These are phyloP conservation scores for Kondoa malvinella DNA, from an alignment of 768 basidiomycete species.

Conservation along the genomic window DNA sequence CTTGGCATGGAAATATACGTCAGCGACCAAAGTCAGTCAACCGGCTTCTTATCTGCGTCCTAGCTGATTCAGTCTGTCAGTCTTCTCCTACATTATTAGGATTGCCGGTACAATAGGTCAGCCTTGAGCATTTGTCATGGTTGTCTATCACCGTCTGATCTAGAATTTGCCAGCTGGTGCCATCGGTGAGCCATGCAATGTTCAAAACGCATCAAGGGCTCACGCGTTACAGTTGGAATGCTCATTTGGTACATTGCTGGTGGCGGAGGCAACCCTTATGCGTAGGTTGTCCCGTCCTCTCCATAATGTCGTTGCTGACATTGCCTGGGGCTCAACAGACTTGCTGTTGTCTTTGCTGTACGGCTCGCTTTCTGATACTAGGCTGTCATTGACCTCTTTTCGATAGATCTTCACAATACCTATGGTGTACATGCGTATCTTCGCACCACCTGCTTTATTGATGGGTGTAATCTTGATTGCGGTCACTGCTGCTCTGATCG, in stretches of 20 bases:
- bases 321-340: neutral
- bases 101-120: neutral
- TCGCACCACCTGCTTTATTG: neutral
- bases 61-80: no score
- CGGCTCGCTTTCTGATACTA: no score
- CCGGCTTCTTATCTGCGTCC: no score
- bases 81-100: neutral
- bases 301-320: neutral
- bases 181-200: neutral
- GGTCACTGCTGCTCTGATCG: neutral
- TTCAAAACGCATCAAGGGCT: neutral
- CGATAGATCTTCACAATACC: neutral
- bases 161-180: neutral
- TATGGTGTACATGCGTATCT: neutral
- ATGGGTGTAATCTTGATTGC: neutral
- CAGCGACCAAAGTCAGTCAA: neutral
- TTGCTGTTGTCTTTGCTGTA: neutral
- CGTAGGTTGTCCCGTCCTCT: neutral
- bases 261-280: neutral
- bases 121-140: neutral
- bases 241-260: neutral
- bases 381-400: no score
- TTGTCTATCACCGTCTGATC: neutral
- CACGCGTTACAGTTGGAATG: neutral
- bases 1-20: neutral